Conservation (phyloP, 164 flowering plant species). For the Umbellularia californica region DNA sequence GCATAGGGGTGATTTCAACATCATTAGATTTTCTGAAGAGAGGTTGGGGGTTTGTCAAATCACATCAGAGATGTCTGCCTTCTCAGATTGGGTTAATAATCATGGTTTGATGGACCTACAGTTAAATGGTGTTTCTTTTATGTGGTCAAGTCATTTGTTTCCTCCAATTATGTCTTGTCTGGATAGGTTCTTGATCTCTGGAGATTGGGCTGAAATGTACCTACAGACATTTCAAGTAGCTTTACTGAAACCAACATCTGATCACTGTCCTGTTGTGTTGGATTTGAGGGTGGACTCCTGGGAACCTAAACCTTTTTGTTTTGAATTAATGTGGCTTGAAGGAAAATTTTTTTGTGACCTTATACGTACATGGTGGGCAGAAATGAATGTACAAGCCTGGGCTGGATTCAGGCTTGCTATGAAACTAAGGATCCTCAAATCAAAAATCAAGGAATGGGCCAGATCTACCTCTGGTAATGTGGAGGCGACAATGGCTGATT, state of each 20-base stretch:
- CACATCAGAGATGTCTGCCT: too few relatives aligned
- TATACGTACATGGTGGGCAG: too few relatives aligned
- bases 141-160: neutral
- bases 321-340: neutral
- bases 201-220: neutral
- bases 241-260: neutral
- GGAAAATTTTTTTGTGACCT: neutral
- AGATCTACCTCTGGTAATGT: too few relatives aligned
- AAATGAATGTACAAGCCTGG: too few relatives aligned
- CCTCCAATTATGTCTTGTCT: neutral
- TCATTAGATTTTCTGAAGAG: neutral
- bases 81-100: neutral
- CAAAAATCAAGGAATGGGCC: too few relatives aligned
- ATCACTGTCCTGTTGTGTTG: neutral
- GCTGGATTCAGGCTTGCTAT: too few relatives aligned
- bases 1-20: neutral
- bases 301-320: neutral
- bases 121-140: neutral
- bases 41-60: neutral
- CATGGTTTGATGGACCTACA: neutral
- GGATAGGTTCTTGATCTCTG: neutral
- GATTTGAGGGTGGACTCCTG: neutral
- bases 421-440: too few relatives aligned
- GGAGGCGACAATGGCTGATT: too few relatives aligned
- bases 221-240: neutral